Conservation (phyloP, 768 basidiomycete genomes). For the Asterophora lycoperdoides region DNA sequence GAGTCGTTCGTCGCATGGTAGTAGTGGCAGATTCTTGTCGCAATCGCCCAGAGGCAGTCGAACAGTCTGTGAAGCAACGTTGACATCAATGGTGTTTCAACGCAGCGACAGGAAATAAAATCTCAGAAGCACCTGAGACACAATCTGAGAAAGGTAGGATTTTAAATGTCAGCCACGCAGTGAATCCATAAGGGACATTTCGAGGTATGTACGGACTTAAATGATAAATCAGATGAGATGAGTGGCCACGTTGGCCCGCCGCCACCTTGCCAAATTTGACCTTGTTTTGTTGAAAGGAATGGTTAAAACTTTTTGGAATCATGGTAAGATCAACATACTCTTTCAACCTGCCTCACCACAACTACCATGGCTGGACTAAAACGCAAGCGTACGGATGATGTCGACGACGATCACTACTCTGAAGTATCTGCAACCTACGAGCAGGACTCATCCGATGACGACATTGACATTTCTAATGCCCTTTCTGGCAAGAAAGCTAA, state of each 20-base stretch:
- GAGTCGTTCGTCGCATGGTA: background rate
- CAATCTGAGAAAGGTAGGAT: too few species aligned
- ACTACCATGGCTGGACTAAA: constrained; percentile 12
- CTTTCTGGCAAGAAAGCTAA: constrained; percentile 47
- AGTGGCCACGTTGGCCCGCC: too few species aligned
- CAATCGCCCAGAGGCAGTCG: background rate
- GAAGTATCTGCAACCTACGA: constrained; percentile 8
- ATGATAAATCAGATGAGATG: too few species aligned
- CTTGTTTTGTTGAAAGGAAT: background rate
- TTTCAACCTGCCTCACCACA: background rate
- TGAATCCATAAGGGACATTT: too few species aligned
- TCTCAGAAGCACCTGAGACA: too few species aligned
- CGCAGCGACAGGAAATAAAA: too few species aligned
- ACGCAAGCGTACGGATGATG: constrained; percentile 13
- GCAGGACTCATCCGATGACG: constrained; percentile 21
- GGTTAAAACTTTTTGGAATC: background rate
- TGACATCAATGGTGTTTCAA: background rate
- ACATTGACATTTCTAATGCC: constrained; percentile 62
- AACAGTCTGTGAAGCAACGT: background rate
- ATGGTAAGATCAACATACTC: background rate
- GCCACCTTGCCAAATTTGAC: background rate
- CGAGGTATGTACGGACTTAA: too few species aligned
- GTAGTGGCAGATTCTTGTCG: background rate
- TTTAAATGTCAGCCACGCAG: too few species aligned
- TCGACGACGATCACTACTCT: constrained; percentile 7